Evolutionary conservation across 2,329 filamentous ascomycete species (phyloP).

Genomic region (Pyrenochaeta sp.): DNA sequence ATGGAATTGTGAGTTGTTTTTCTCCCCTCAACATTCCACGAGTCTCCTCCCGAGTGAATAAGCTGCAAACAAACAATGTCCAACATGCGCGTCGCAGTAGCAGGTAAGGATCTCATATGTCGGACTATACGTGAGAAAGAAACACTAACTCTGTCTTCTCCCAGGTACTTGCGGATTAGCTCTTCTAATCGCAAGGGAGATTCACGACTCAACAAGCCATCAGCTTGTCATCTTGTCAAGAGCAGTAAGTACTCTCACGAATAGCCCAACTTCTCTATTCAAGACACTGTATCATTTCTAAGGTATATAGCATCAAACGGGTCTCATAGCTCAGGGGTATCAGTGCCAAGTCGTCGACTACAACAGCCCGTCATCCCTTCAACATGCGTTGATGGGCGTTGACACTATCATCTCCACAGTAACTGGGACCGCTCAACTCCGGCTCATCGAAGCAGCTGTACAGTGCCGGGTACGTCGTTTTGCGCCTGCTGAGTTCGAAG

Average conservation of each 20-base stretch:
- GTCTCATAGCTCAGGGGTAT: conserved; percentile 65
- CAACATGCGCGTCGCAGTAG: conserved; percentile 68
- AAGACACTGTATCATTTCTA: conserved; percentile 16
- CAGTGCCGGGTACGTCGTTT: conserved; percentile 71
- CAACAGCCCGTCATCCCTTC: conserved; percentile 63
- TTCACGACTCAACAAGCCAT: conserved; percentile 70
- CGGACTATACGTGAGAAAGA: background rate
- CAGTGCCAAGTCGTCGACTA: conserved; percentile 78
- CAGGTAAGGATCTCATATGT: conserved; percentile 31
- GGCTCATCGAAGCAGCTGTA: conserved; percentile 76
- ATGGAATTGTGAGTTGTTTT: conserved; percentile 3
- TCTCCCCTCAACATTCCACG: background rate
- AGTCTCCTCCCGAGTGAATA: conserved; percentile 1
- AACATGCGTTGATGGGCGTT: conserved; percentile 73
- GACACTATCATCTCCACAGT: conserved; percentile 81
- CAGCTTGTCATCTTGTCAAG: conserved; percentile 75
- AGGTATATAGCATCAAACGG: conserved; percentile 59
- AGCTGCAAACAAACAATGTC: conserved; percentile 35
- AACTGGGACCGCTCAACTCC: conserved; percentile 70
- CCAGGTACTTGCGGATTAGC: conserved; percentile 67
- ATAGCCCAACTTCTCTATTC: background rate
- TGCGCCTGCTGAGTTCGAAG: conserved; percentile 80
- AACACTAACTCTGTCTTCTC: background rate
- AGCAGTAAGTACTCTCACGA: conserved; percentile 56
- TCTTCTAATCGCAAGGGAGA: conserved; percentile 64